A percentile compares a stretch with the other conserved stretches of the same genome.
These are phyloP conservation scores for Pichia nanzhaoensis DNA, from an alignment of 805 yeast species.

Conservation along the genomic window DNA sequence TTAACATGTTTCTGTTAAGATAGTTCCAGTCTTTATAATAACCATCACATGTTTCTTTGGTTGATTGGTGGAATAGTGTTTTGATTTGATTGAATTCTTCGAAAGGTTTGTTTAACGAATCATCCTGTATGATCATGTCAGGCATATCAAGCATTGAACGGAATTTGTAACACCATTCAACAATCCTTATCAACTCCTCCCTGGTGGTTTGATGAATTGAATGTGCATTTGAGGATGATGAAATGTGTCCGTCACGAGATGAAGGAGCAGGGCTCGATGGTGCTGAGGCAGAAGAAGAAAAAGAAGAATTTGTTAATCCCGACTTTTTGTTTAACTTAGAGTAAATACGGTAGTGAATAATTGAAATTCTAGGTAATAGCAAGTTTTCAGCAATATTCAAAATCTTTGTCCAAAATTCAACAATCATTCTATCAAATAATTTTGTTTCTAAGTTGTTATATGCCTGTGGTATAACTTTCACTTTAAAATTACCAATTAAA, in stretches of 20 bases:
- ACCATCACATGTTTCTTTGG: slow-evolving; percentile 14
- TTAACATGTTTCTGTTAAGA: slow-evolving; percentile 17
- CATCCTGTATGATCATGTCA: slow-evolving; percentile 21
- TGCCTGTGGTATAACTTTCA: slow-evolving; percentile 19
- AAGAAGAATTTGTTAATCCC: slow-evolving; percentile 4
- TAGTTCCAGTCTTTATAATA: slow-evolving; percentile 23
- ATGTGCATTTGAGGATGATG: background rate
- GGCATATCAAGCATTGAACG: slow-evolving; percentile 25
- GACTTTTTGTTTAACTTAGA: slow-evolving; percentile 14
- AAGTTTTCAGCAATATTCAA: slow-evolving; percentile 63
- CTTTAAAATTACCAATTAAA: slow-evolving; percentile 21
- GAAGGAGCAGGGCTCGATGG: too few relatives aligned
- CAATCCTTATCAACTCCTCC: slow-evolving; percentile 23
- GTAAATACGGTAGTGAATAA: slow-evolving; percentile 8
- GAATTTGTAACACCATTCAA: slow-evolving; percentile 29
- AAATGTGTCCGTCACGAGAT: too few relatives aligned
- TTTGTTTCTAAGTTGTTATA: slow-evolving; percentile 28
- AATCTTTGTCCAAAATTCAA: slow-evolving; percentile 72
- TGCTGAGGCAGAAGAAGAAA: background rate
- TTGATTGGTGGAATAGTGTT: slow-evolving; percentile 13
- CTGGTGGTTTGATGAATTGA: slow-evolving; percentile 15
- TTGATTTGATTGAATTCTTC: slow-evolving; percentile 18
- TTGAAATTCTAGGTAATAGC: slow-evolving; percentile 53
- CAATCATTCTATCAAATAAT: slow-evolving; percentile 25
- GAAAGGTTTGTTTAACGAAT: slow-evolving; percentile 18